Conservation (phyloP, 352 stramenopile genomes). For the Phytopythium mirpurense region DNA sequence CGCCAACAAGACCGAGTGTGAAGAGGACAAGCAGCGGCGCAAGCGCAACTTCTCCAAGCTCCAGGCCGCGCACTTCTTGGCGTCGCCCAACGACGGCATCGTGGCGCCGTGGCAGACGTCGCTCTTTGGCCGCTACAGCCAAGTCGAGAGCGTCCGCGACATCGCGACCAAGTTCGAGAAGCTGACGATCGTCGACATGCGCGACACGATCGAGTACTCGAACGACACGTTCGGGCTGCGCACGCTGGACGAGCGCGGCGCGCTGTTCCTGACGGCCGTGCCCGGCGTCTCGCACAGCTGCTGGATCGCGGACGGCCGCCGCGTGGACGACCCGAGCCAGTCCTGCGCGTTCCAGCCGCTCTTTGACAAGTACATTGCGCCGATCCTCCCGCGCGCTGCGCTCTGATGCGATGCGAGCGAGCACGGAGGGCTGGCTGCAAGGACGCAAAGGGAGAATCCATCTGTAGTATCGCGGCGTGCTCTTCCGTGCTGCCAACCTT, state of each 20-base stretch:
- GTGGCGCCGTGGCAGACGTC: constrained; percentile 30
- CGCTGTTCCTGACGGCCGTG: constrained; percentile 19
- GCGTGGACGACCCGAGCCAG: background rate
- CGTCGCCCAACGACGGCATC: constrained; percentile 21
- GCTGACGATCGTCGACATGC: constrained; percentile 24
- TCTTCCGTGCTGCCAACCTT: too few relatives aligned
- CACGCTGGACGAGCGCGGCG: constrained; percentile 26
- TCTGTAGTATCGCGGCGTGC: too few relatives aligned
- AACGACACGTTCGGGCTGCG: constrained; percentile 30
- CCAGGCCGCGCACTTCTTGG: constrained; percentile 31
- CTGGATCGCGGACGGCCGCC: constrained; percentile 11
- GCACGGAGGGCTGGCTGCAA: too few relatives aligned
- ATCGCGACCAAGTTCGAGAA: constrained; percentile 24
- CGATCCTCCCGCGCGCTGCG: background rate
- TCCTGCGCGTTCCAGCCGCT: constrained; percentile 13
- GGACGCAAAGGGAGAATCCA: too few relatives aligned
- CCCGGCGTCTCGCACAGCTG: constrained; percentile 24
- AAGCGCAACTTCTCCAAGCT: constrained; percentile 26
- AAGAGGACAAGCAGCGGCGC: constrained; percentile 12
- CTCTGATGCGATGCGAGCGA: too few relatives aligned
- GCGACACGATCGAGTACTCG: constrained; percentile 25
- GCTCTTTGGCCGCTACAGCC: background rate
- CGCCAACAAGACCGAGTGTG: too few relatives aligned
- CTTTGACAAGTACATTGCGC: constrained; percentile 21
- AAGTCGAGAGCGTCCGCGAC: constrained; percentile 6